Conservation (phyloP, 169 alveolate genomes). For the Plasmodium falciparum region DNA sequence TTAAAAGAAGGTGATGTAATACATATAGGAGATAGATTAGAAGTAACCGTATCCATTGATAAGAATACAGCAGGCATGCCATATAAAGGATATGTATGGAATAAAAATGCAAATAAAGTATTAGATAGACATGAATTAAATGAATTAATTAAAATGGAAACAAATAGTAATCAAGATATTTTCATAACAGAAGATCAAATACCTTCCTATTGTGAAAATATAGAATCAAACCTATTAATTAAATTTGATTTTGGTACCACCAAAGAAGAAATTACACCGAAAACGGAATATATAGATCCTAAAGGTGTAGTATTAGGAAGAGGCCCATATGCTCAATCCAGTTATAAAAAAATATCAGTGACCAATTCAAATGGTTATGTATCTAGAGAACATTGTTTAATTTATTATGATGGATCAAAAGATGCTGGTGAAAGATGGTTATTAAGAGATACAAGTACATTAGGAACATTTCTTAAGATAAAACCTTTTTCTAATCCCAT, state of each 20-base stretch:
- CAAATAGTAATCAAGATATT: slow-evolving; percentile 24
- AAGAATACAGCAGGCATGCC: slow-evolving; percentile 78
- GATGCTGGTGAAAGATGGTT: slow-evolving; percentile 88
- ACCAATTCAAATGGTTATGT: slow-evolving; percentile 91
- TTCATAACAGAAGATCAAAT: slow-evolving; percentile 18
- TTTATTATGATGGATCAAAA: slow-evolving; percentile 89
- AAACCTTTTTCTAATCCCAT: slow-evolving; percentile 89
- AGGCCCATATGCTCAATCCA: slow-evolving; percentile 88
- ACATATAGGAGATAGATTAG: slow-evolving; percentile 90
- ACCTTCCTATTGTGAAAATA: slow-evolving; percentile 49
- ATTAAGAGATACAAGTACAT: slow-evolving; percentile 89
- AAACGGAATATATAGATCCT: slow-evolving; percentile 86
- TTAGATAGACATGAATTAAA: slow-evolving; percentile 71
- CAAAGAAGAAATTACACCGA: slow-evolving; percentile 59
- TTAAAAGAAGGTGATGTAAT: slow-evolving; percentile 86
- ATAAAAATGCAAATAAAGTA: slow-evolving; percentile 77
- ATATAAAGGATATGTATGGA: slow-evolving; percentile 82
- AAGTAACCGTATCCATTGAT: slow-evolving; percentile 82
- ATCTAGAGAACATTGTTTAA: slow-evolving; percentile 92
- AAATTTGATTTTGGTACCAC: slow-evolving; percentile 66
- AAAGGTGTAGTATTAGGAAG: slow-evolving; percentile 89
- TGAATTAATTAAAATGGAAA: slow-evolving; percentile 40
- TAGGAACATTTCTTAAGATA: slow-evolving; percentile 91
- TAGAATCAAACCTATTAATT: slow-evolving; percentile 42
- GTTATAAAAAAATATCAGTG: slow-evolving; percentile 84